phyloP scores from a whole-genome alignment of 2,329 filamentous ascomycete genomes.

The Fusarium metavorans region DNA sequence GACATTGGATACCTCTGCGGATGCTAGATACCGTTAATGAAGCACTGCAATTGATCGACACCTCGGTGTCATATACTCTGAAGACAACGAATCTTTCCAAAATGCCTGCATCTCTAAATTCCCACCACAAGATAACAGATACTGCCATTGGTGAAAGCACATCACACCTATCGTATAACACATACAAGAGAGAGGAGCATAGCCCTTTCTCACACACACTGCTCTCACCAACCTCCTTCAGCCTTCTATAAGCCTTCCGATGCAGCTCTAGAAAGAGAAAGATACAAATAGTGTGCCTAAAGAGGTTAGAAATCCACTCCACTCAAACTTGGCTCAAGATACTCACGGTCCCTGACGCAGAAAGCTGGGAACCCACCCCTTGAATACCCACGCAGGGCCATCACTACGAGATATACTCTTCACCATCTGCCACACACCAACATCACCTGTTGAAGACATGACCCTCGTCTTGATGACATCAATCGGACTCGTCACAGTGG shows the following conservation, averaged over 20 bases:
- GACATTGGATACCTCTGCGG: neutral
- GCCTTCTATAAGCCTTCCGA: neutral
- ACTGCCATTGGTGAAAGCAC: neutral
- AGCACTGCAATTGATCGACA: neutral
- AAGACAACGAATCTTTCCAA: neutral
- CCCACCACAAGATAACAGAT: neutral
- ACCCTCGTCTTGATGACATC: neutral
- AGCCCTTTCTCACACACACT: neutral
- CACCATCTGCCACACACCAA: slow-evolving; percentile 58
- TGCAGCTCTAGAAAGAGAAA: neutral
- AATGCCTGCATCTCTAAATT: neutral
- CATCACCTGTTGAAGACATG: neutral
- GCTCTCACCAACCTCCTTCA: neutral
- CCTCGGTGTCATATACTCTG: neutral
- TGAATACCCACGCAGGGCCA: slow-evolving; percentile 85
- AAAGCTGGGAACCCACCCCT: slow-evolving; percentile 84
- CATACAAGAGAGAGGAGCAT: neutral
- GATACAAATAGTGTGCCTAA: neutral
- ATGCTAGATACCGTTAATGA: neutral
- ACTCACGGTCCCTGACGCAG: slow-evolving; percentile 71
- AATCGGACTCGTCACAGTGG: neutral
- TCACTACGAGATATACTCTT: slow-evolving; percentile 75
- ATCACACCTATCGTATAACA: neutral
- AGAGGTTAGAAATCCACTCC: neutral
- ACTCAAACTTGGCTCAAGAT: neutral